phyloP scores from a whole-genome alignment of 768 basidiomycete genomes.

The Amanita subjunquillea region DNA sequence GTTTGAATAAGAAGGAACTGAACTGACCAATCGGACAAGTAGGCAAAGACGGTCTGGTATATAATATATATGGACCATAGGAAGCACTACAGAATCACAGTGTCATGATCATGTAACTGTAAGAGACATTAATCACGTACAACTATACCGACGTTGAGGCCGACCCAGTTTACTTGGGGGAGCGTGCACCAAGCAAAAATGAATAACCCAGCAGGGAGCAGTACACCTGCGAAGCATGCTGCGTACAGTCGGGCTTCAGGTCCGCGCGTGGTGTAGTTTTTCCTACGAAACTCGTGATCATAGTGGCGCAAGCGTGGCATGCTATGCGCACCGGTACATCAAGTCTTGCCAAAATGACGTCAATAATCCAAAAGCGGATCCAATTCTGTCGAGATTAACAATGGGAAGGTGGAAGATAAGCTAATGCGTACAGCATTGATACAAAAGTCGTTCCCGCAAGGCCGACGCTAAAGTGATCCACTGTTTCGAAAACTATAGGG shows the following conservation, averaged over 20 bases:
- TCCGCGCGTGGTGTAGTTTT: slow-evolving; percentile 22
- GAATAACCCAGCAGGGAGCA: slow-evolving; percentile 52
- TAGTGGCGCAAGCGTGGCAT: too few relatives aligned
- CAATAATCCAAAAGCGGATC: slow-evolving; percentile 37
- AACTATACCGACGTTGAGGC: slow-evolving; percentile 40
- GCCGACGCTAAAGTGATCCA: slow-evolving; percentile 53
- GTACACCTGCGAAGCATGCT: slow-evolving; percentile 41
- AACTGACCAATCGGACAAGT: slow-evolving; percentile 53
- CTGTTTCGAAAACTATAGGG: slow-evolving; percentile 38
- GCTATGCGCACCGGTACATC: slow-evolving; percentile 34
- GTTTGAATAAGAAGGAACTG: neutral
- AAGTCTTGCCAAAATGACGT: slow-evolving; percentile 37
- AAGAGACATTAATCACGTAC: slow-evolving; percentile 12
- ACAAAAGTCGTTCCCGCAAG: slow-evolving; percentile 51
- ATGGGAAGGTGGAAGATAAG: neutral
- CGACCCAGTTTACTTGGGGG: slow-evolving; percentile 49
- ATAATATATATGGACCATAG: slow-evolving; percentile 40
- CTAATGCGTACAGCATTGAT: slow-evolving; percentile 32
- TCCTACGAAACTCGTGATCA: slow-evolving; percentile 11
- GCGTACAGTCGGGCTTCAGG: slow-evolving; percentile 56
- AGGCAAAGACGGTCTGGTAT: slow-evolving; percentile 50
- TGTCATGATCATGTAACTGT: neutral
- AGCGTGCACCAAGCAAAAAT: slow-evolving; percentile 65
- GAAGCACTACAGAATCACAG: slow-evolving; percentile 26
- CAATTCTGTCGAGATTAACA: slow-evolving; percentile 29